phyloP scores from a whole-genome alignment of 2,329 filamentous ascomycete species.

The Colletotrichum sp. region DNA sequence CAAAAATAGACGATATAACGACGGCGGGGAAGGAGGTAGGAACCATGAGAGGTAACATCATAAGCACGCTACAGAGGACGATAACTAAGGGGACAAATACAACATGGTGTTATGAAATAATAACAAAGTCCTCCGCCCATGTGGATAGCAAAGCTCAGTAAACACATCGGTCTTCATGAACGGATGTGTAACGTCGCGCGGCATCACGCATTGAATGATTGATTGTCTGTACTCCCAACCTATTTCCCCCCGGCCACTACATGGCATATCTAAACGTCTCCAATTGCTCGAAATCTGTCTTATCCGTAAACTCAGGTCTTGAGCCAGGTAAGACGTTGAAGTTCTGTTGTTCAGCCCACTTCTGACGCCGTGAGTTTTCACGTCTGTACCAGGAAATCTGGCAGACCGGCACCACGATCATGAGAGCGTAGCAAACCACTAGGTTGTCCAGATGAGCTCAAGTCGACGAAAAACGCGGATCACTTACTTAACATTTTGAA shows the following conservation, averaged over 20 bases:
- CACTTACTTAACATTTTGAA: not conserved
- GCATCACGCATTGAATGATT: not conserved
- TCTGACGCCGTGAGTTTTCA: not conserved
- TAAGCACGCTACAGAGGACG: not conserved
- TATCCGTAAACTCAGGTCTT: not conserved
- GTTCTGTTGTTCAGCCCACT: not conserved
- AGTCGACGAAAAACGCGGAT: not conserved
- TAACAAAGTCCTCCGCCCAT: not conserved
- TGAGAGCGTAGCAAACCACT: not conserved
- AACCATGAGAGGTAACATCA: rapidly evolving
- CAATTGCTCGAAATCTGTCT: not conserved
- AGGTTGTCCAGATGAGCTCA: not conserved
- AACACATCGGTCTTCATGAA: not conserved
- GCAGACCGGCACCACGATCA: not conserved
- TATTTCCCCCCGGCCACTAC: not conserved
- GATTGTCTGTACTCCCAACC: not conserved
- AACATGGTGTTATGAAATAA: no score
- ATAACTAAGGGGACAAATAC: not conserved
- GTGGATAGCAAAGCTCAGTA: not conserved
- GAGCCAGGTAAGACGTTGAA: rapidly evolving
- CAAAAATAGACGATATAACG: not conserved
- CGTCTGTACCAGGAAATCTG: not conserved
- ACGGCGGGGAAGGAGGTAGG: not conserved
- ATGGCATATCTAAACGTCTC: not conserved
- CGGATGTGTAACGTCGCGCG: not conserved